Percentiles rank a stretch among this genome's conserved stretches.
Conservation (phyloP, 2,329 filamentous ascomycete species). For the Talaromyces verruculosus region DNA sequence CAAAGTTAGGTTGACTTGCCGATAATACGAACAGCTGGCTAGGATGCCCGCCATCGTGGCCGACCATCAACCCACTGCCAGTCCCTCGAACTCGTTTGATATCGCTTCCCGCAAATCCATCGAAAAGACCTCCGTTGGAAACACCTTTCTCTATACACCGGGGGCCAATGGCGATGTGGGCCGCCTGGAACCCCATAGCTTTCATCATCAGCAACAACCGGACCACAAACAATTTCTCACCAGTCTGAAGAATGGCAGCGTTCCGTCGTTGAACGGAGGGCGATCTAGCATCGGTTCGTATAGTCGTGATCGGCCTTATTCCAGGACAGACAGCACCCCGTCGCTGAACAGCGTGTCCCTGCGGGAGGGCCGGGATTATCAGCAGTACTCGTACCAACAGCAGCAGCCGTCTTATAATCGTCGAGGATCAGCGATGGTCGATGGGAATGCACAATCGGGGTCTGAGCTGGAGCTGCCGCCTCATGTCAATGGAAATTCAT, state of each 20-base stretch:
- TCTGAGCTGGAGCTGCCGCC: constrained; percentile 31
- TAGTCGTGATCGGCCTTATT: constrained; percentile 41
- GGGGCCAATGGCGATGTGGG: constrained; percentile 46
- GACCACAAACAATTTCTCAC: constrained; percentile 37
- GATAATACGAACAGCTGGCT: neutral
- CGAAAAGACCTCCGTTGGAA: constrained; percentile 46
- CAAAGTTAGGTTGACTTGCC: neutral
- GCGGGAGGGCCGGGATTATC: constrained; percentile 35
- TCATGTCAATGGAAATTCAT: constrained; percentile 16
- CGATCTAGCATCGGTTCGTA: constrained; percentile 48
- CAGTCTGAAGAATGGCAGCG: constrained; percentile 53
- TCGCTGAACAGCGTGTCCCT: constrained; percentile 40
- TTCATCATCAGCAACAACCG: constrained; percentile 38
- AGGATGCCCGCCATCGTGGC: constrained; percentile 42
- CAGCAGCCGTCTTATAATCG: constrained; percentile 13
- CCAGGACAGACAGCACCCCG: constrained; percentile 50
- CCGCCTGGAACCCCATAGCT: constrained; percentile 36
- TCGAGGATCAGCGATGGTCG: constrained; percentile 23
- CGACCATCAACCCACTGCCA: constrained; percentile 31
- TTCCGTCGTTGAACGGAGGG: constrained; percentile 61
- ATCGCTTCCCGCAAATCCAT: constrained; percentile 43
- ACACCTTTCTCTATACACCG: constrained; percentile 50
- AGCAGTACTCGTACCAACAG: constrained; percentile 25
- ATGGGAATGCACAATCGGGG: constrained; percentile 32
- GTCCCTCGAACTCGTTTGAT: constrained; percentile 42